Conservation (phyloP, 2,329 filamentous ascomycete species). For the Aspergillus sp. region DNA sequence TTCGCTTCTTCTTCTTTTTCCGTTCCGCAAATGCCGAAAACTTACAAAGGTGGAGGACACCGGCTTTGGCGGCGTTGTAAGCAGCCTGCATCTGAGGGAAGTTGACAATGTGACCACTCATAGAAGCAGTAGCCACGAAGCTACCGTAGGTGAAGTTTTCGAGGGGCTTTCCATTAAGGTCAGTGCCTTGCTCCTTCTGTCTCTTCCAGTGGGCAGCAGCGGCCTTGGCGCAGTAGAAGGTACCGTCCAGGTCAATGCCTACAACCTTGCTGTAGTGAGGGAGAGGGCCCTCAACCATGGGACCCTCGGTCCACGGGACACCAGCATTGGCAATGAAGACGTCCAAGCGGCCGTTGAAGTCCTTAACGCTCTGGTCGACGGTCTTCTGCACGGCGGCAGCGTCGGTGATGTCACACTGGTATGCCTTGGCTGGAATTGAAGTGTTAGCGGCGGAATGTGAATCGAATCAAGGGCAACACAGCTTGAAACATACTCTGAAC, state of each 20-base stretch:
- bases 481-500: slow-evolving; percentile 45
- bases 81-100: slow-evolving; percentile 65
- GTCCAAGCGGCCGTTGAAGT: slow-evolving; percentile 68
- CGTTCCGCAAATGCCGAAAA: slow-evolving; percentile 1
- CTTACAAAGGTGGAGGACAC: slow-evolving; percentile 42
- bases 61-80: slow-evolving; percentile 67
- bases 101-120: slow-evolving; percentile 71
- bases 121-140: slow-evolving; percentile 70
- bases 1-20: too few relatives aligned
- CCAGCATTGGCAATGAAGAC: slow-evolving; percentile 63
- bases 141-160: slow-evolving; percentile 56
- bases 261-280: slow-evolving; percentile 61
- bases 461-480: not conserved
- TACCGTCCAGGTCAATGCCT: slow-evolving; percentile 64
- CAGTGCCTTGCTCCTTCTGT: slow-evolving; percentile 60
- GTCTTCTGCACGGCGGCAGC: slow-evolving; percentile 34
- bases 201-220: slow-evolving; percentile 62
- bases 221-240: slow-evolving; percentile 66
- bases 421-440: slow-evolving; percentile 36
- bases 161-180: slow-evolving; percentile 53
- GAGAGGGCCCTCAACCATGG: slow-evolving; percentile 57
- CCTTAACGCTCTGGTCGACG: slow-evolving; percentile 40
- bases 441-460: slow-evolving; percentile 3
- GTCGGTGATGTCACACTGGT: slow-evolving; percentile 42
- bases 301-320: slow-evolving; percentile 54